Percentiles rank a stretch among this genome's conserved stretches.
Conservation (phyloP, 2,329 filamentous ascomycete genomes). For the Decorospora gaudefroyi region DNA sequence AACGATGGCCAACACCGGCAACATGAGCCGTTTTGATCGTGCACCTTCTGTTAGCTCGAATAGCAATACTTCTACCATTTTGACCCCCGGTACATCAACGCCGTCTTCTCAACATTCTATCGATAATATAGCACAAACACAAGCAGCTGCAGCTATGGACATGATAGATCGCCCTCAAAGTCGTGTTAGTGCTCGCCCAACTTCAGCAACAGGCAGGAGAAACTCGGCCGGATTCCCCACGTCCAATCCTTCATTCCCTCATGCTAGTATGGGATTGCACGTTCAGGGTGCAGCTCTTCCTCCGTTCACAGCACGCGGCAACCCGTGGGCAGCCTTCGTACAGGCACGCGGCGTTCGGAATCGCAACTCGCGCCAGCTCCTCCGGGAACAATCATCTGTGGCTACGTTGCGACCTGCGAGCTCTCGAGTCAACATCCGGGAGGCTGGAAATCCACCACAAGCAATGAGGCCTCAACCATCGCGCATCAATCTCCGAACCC, state of each 20-base stretch:
- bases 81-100: slow-evolving; percentile 39
- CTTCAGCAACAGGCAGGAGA: slow-evolving; percentile 44
- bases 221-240: slow-evolving; percentile 41
- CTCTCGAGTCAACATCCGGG: slow-evolving; percentile 45
- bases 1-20: slow-evolving; percentile 17
- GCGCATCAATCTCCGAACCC: slow-evolving; percentile 43
- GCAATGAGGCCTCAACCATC: slow-evolving; percentile 44
- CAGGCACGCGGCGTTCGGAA: slow-evolving; percentile 32
- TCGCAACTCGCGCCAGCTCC: slow-evolving; percentile 41
- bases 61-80: slow-evolving; percentile 36
- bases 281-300: slow-evolving; percentile 40
- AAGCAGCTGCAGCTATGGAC: slow-evolving; percentile 37
- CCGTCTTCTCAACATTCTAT: slow-evolving; percentile 34
- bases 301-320: slow-evolving; percentile 38
- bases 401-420: slow-evolving; percentile 44
- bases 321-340: slow-evolving; percentile 47
- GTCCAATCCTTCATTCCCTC: slow-evolving; percentile 36
- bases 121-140: slow-evolving; percentile 36
- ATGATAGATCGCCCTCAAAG: slow-evolving; percentile 48
- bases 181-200: slow-evolving; percentile 42
- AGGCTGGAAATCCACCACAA: slow-evolving; percentile 32
- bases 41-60: slow-evolving; percentile 36
- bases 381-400: slow-evolving; percentile 48
- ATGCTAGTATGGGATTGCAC: slow-evolving; percentile 42
- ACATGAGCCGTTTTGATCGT: slow-evolving; percentile 28